Percentiles rank a stretch among this genome's conserved stretches.
These are phyloP conservation scores for Geopyxis carbonaria DNA, from an alignment of 495 filamentous ascomycete species.

Conservation along the genomic window DNA sequence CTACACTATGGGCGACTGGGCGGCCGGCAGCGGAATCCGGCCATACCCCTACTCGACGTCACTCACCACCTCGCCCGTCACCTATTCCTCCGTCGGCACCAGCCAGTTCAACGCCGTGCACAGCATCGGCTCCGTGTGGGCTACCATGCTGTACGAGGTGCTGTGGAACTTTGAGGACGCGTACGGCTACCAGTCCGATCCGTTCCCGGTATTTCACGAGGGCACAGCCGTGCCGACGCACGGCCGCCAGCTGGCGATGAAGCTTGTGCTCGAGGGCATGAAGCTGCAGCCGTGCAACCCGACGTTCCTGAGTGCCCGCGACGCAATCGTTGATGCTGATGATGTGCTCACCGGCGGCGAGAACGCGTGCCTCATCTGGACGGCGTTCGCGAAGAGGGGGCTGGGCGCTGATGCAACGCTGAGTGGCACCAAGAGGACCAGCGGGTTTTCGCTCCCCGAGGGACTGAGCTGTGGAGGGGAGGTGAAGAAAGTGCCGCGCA, in stretches of 20 bases:
- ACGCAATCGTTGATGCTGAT: conserved; percentile 39
- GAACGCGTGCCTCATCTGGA: conserved; percentile 38
- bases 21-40: conserved; percentile 30
- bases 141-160: conserved; percentile 36
- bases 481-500: too few species aligned
- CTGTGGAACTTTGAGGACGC: conserved; percentile 38
- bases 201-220: conserved; percentile 29
- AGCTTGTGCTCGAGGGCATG: conserved; percentile 37
- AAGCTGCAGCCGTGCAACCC: conserved; percentile 39
- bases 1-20: conserved; percentile 34
- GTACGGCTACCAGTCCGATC: conserved; percentile 31
- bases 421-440: neutral
- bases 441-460: conserved; percentile 2
- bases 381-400: conserved; percentile 36
- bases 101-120: conserved; percentile 26
- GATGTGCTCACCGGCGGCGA: conserved; percentile 32
- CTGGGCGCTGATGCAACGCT: conserved; percentile 27
- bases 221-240: conserved; percentile 32
- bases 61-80: conserved; percentile 31
- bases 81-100: conserved; percentile 29
- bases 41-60: conserved; percentile 36
- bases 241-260: conserved; percentile 34
- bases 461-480: neutral
- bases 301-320: conserved; percentile 33
- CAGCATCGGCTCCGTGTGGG: conserved; percentile 35